Conservation (phyloP, 1,284 basidiomycete genomes). For the Ustilago crameri region DNA sequence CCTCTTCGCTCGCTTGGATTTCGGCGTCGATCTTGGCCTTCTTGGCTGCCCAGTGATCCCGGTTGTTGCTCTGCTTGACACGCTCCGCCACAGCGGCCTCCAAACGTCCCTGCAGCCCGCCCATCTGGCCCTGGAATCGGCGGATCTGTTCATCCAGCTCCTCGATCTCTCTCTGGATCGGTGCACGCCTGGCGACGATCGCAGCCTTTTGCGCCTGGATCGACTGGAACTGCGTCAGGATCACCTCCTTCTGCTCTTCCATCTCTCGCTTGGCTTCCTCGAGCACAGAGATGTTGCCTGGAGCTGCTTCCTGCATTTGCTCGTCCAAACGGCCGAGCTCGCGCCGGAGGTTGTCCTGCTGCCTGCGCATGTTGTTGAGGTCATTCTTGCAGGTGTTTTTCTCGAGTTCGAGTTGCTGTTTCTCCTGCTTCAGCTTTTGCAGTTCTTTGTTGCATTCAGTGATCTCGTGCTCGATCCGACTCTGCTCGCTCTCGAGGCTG, state of each 20-base stretch:
- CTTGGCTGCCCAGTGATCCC: slow-evolving; percentile 48
- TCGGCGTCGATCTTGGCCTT: slow-evolving; percentile 33
- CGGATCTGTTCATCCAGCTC: slow-evolving; percentile 25
- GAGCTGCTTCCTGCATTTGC: slow-evolving; percentile 79
- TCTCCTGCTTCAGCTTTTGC: slow-evolving; percentile 21
- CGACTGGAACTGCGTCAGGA: slow-evolving; percentile 48
- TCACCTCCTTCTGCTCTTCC: slow-evolving; percentile 47
- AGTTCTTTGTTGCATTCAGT: slow-evolving; percentile 9
- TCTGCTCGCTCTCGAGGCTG: slow-evolving; percentile 38
- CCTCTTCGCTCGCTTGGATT: slow-evolving; percentile 69
- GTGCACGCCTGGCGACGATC: slow-evolving; percentile 64
- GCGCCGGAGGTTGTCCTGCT: slow-evolving; percentile 29
- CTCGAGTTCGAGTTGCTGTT: slow-evolving; percentile 20
- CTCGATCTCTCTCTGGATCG: slow-evolving; percentile 64
- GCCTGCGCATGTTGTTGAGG: slow-evolving; percentile 28
- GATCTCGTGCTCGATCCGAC: slow-evolving; percentile 31
- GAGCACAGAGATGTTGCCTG: slow-evolving; percentile 77
- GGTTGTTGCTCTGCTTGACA: slow-evolving; percentile 62
- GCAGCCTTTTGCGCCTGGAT: slow-evolving; percentile 48
- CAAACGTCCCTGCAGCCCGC: slow-evolving; percentile 47
- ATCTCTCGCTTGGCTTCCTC: slow-evolving; percentile 71
- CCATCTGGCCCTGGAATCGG: slow-evolving; percentile 21
- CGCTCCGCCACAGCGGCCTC: slow-evolving; percentile 49
- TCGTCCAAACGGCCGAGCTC: slow-evolving; percentile 71
- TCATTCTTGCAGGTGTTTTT: slow-evolving; percentile 21